A percentile compares a stretch with the other conserved stretches of the same genome.
These are phyloP conservation scores for Selaginella moellendorffii DNA, from an alignment of 75 land plant species.

Conservation along the genomic window DNA sequence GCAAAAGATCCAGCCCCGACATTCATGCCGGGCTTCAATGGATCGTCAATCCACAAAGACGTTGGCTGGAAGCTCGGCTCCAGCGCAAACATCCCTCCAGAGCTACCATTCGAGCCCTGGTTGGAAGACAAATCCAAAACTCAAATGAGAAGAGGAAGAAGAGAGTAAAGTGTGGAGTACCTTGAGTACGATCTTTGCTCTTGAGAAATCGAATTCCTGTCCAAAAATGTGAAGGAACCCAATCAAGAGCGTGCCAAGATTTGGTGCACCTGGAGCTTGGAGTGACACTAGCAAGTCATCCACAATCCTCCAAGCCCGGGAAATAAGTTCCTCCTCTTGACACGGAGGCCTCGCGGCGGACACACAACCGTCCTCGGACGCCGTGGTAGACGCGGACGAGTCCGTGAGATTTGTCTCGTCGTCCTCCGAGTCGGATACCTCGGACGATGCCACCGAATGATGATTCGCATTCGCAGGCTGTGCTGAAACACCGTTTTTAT, in stretches of 20 bases:
- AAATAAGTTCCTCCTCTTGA: conserved; percentile 13
- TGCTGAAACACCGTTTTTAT: not conserved
- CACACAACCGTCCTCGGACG: not conserved
- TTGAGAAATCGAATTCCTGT: conserved; percentile 18
- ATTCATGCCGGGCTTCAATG: conserved; percentile 32
- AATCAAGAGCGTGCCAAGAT: conserved; percentile 24
- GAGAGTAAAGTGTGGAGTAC: too few species aligned
- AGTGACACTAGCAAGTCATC: conserved; percentile 20
- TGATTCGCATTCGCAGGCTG: not conserved
- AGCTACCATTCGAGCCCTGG: conserved; percentile 24
- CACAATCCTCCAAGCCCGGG: conserved; percentile 20
- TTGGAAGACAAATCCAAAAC: not conserved
- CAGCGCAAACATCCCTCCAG: conserved; percentile 28
- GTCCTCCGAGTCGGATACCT: not conserved
- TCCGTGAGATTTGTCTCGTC: not conserved
- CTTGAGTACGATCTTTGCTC: conserved; percentile 22
- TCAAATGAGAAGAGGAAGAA: conserved; percentile 5
- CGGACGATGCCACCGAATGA: not conserved
- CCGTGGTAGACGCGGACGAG: not conserved
- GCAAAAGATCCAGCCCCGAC: conserved; percentile 36
- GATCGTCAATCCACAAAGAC: conserved; percentile 32
- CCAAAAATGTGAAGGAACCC: conserved; percentile 32
- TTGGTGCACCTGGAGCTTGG: conserved; percentile 18
- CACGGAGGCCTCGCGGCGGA: not conserved
- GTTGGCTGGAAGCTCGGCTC: conserved; percentile 14